A percentile compares a stretch with the other conserved stretches of the same genome.
Evolutionary conservation across 2,329 filamentous ascomycete genomes (phyloP).

Genomic region (Phialophora expanda): DNA sequence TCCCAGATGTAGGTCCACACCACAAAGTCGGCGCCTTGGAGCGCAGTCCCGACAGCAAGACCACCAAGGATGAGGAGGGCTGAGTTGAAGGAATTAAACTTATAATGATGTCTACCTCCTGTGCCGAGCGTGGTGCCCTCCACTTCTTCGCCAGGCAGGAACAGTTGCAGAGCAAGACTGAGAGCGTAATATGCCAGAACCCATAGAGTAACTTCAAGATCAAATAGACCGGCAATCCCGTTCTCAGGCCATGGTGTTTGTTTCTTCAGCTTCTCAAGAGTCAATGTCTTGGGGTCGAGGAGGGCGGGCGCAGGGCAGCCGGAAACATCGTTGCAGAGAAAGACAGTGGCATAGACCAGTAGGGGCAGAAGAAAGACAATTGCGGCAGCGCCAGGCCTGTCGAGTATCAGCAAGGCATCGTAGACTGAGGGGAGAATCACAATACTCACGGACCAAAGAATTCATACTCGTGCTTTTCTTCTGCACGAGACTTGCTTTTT

Average conservation of each 20-base stretch:
- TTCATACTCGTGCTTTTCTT: slow-evolving; percentile 53
- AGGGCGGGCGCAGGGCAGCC: slow-evolving; percentile 88
- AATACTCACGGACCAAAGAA: slow-evolving; percentile 55
- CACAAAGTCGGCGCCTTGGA: slow-evolving; percentile 79
- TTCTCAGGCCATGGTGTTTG: slow-evolving; percentile 81
- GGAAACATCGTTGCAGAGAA: slow-evolving; percentile 89
- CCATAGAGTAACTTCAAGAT: slow-evolving; percentile 70
- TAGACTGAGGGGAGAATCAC: not conserved
- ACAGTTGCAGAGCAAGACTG: slow-evolving; percentile 73
- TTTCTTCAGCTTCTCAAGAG: slow-evolving; percentile 72
- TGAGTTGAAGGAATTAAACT: slow-evolving; percentile 79
- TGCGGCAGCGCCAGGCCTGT: slow-evolving; percentile 73
- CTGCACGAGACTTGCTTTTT: slow-evolving; percentile 6
- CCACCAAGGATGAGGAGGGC: slow-evolving; percentile 73
- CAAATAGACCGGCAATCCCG: slow-evolving; percentile 73
- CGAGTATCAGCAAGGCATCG: slow-evolving; percentile 27
- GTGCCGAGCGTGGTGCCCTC: slow-evolving; percentile 72
- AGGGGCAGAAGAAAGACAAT: slow-evolving; percentile 82
- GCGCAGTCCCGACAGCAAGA: slow-evolving; percentile 73
- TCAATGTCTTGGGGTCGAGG: slow-evolving; percentile 72
- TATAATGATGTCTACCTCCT: slow-evolving; percentile 79
- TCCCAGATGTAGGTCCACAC: slow-evolving; percentile 94
- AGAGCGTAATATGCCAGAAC: slow-evolving; percentile 78
- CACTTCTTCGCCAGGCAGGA: slow-evolving; percentile 74
- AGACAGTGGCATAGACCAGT: slow-evolving; percentile 77